Percentiles rank a stretch among this genome's conserved stretches.
These are phyloP conservation scores for Stentor coeruleus DNA, from an alignment of 73 alveolate species.

Conservation along the genomic window DNA sequence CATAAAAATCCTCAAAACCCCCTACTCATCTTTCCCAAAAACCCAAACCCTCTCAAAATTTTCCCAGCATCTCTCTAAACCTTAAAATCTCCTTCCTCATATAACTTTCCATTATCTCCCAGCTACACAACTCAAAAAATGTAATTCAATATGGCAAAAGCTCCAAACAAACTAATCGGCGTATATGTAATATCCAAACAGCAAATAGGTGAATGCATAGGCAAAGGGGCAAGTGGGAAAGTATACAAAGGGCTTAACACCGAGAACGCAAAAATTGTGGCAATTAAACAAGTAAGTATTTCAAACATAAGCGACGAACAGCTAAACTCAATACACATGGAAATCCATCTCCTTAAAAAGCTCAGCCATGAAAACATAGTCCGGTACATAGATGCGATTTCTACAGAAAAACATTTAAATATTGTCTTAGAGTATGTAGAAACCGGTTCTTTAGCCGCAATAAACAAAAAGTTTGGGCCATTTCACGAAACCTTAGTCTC, in stretches of 20 bases:
- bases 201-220: constrained; percentile 60
- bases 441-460: constrained; percentile 84
- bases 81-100: no score
- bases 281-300: constrained; percentile 89
- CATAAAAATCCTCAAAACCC: no score
- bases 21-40: no score
- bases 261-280: constrained; percentile 89
- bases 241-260: constrained; percentile 92
- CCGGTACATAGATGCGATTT: constrained; percentile 88
- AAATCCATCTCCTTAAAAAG: constrained; percentile 80
- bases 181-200: constrained; percentile 5
- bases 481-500: constrained; percentile 91
- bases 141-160: no score
- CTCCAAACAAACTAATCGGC: constrained; percentile 22
- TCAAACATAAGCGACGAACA: constrained; percentile 69
- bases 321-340: constrained; percentile 76
- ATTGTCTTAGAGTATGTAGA: constrained; percentile 92
- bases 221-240: constrained; percentile 96
- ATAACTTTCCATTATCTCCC: no score
- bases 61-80: no score
- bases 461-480: constrained; percentile 81
- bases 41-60: no score
- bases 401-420: constrained; percentile 84
- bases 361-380: constrained; percentile 94
- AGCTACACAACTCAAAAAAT: no score